A percentile compares a stretch with the other conserved stretches of the same genome.
Evolutionary conservation across 1,139 yeast genomes (phyloP).

Genomic region (Wickerhamiella pararugosa): DNA sequence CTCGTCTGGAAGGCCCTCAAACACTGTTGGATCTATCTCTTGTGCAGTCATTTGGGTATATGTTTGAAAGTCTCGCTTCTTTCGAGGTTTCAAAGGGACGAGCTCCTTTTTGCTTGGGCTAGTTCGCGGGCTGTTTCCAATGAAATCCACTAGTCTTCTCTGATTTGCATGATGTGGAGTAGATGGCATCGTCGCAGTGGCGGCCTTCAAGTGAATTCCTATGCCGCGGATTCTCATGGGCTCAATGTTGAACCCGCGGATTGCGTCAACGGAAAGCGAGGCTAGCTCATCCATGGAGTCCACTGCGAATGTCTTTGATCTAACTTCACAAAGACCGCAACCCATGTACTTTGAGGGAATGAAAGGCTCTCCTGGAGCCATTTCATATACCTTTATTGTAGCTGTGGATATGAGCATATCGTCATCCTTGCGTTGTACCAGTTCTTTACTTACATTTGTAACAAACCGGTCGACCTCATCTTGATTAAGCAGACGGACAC

Average conservation of each 20-base stretch:
- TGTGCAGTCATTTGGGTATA: constrained; percentile 8
- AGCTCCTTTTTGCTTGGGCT: background rate
- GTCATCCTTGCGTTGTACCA: constrained; percentile 32
- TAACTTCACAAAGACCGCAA: constrained; percentile 60
- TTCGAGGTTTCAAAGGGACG: constrained; percentile 5
- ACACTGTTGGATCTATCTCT: constrained; percentile 20
- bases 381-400: constrained; percentile 46
- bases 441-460: constrained; percentile 41
- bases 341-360: constrained; percentile 72
- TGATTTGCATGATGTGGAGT: constrained; percentile 1
- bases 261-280: background rate
- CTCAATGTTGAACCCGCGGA: background rate
- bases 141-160: constrained; percentile 1
- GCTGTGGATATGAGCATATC: constrained; percentile 19
- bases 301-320: constrained; percentile 35
- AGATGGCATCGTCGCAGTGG: background rate
- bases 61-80: constrained; percentile 2
- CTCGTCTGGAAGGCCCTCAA: constrained; percentile 23
- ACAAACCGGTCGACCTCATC: constrained; percentile 52
- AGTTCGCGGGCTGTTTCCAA: background rate
- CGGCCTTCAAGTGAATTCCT: constrained; percentile 1
- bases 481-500: constrained; percentile 53
- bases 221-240: constrained; percentile 7
- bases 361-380: constrained; percentile 52
- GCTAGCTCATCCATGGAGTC: too few relatives aligned